Base-by-base conservation (phyloP, 495 filamentous ascomycete genomes). In the Podospora comata region DNA sequence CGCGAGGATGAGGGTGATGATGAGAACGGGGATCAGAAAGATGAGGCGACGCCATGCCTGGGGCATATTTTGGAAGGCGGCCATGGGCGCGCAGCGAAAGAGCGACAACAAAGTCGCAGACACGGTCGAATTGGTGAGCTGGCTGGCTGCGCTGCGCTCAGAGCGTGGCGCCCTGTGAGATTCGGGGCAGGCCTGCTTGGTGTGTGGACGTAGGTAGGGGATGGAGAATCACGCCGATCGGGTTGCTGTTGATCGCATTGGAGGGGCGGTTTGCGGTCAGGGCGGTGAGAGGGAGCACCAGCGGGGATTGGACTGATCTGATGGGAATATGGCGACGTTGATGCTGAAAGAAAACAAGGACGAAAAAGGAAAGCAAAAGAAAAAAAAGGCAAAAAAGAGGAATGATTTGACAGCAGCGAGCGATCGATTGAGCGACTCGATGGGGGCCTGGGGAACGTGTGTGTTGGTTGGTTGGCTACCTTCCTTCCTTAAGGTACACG, bases 11-110 rank as follows among this genome's bases (percentile, higher is more conserved):
- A 73, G 60, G 0, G 67, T 26, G 48, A 75, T 55, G 32, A 73
- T 23, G 27, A 70, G 28, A 5, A 69, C 57, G 0, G 67, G 69
- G 6, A 73, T 61, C 19, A 76, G 30, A 32, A 73, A 58, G 18
- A 75, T 9, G 23, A 71, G 56, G 19, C 74, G 68, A 67, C 74
- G 67, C 73, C 71, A 71, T 26, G 73, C 67, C 61, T 73, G 73
- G 16, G 73, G 70, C 62, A 76, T 18, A 26, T 62, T 67, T 18
- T 65, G 60, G 4, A 72, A 56, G 57, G 64, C 65, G 61, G 72
- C 32, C 72, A 76, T 76, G 62, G 60, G 65, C 58, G 62, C 63
- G 65, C 32, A 23, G 34, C 53, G 30, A 53, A 16, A 19, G 6
- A 60, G 9, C 28, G 48, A 44, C 64, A 4, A 39, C 30, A 9